Percentiles rank a stretch among this genome's conserved stretches.
These are phyloP conservation scores for Viridothelium virens DNA, from an alignment of 495 filamentous ascomycete genomes.

Conservation along the genomic window DNA sequence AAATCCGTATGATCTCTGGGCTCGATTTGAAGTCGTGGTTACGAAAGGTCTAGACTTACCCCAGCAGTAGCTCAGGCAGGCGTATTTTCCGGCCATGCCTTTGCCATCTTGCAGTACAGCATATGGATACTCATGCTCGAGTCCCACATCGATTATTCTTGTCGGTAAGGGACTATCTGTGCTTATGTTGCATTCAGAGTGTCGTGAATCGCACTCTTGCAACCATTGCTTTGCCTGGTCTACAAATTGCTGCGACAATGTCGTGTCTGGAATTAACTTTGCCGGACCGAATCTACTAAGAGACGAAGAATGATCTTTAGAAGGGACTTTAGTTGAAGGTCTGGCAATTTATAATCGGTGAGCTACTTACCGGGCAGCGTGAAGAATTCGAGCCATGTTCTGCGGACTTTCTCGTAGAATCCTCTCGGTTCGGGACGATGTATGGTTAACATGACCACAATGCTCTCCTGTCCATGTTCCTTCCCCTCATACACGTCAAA, in stretches of 20 bases:
- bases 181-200: not conserved
- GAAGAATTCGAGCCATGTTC: constrained; percentile 8
- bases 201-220: not conserved
- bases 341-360: not conserved
- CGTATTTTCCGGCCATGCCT: constrained; percentile 1
- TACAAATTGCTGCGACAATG: not conserved
- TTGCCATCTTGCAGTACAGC: not conserved
- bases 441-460: constrained; percentile 1
- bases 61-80: constrained; percentile 11
- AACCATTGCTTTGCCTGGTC: constrained; percentile 2
- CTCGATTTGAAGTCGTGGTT: constrained; percentile 5
- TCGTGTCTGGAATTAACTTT: not conserved
- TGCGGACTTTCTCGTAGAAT: not conserved
- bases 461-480: constrained; percentile 1
- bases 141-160: not conserved
- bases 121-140: not conserved
- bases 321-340: not conserved
- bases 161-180: not conserved
- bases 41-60: not conserved
- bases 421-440: not conserved
- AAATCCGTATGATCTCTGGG: not conserved
- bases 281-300: not conserved
- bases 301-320: not conserved
- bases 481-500: constrained; percentile 3
- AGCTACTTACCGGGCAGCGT: not conserved